Evolutionary conservation across 441 rosid genomes (phyloP).

Genomic region (Gossypium aridum): DNA sequence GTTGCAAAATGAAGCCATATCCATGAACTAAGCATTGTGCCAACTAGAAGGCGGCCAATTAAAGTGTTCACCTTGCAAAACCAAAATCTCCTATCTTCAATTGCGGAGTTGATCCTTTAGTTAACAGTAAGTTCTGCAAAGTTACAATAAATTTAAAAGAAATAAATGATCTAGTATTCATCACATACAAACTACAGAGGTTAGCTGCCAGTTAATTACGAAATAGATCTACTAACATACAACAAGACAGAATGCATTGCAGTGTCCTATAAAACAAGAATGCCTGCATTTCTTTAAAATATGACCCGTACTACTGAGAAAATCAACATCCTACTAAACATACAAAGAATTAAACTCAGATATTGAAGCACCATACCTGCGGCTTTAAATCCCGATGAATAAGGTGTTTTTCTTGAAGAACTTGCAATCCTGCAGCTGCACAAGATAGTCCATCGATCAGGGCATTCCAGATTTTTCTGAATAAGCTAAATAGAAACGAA

Average conservation of each 20-base stretch:
- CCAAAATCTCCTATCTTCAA: constrained; percentile 92
- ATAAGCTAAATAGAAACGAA: not conserved
- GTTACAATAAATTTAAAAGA: constrained; percentile 7
- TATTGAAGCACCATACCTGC: constrained; percentile 38
- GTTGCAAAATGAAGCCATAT: not conserved
- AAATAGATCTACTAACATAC: constrained; percentile 1
- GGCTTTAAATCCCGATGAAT: constrained; percentile 88
- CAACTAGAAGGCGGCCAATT: not conserved
- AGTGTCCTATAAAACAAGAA: not conserved
- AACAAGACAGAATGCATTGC: not conserved
- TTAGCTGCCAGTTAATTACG: constrained; percentile 3
- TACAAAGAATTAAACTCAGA: constrained; percentile 8
- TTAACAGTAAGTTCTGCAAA: constrained; percentile 66
- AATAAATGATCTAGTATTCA: constrained; percentile 5
- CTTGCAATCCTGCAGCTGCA: constrained; percentile 82
- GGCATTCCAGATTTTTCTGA: not conserved
- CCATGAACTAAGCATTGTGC: not conserved
- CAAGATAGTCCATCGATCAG: constrained; percentile 4
- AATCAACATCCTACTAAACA: constrained; percentile 1
- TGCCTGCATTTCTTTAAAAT: not conserved
- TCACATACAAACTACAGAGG: constrained; percentile 2
- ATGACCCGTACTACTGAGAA: not conserved
- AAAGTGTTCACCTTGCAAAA: constrained; percentile 65
- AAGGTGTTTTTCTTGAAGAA: constrained; percentile 72
- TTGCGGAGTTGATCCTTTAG: constrained; percentile 42